Conservation (phyloP, 1,284 basidiomycete species). For the Ceratobasidium sp. region DNA sequence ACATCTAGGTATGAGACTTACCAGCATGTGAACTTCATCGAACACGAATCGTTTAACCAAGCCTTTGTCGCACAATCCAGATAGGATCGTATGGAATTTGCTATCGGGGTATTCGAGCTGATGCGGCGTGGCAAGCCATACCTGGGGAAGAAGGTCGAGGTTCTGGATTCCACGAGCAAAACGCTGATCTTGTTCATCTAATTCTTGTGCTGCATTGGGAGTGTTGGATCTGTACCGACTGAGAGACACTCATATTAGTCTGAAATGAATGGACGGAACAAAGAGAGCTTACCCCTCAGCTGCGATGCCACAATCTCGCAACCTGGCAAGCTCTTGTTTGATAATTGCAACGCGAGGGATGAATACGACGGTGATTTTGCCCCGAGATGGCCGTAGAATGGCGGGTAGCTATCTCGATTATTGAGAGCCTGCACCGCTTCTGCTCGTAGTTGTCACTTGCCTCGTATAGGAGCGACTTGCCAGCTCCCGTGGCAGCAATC, state of each 20-base stretch:
- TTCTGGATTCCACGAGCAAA: neutral
- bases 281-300: conserved; percentile 11
- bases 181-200: conserved; percentile 1
- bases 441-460: neutral
- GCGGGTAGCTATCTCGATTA: conserved; percentile 16
- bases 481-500: conserved; percentile 34
- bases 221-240: conserved; percentile 17
- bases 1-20: neutral
- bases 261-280: neutral
- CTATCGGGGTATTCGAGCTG: conserved; percentile 26
- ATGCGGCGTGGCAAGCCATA: conserved; percentile 10
- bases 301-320: conserved; percentile 8
- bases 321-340: neutral
- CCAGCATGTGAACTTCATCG: conserved; percentile 37
- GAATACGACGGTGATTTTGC: conserved; percentile 24
- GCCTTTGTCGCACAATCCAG: conserved; percentile 7
- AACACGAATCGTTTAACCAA: conserved; percentile 27
- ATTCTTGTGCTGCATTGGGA: neutral
- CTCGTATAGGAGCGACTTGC: conserved; percentile 34
- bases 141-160: neutral
- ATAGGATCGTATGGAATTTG: conserved; percentile 5
- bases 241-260: neutral
- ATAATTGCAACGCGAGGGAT: conserved; percentile 34
- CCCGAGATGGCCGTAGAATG: conserved; percentile 7
- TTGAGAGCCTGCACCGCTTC: neutral